Evolutionary conservation across 225 moss, liverwort and hornwort genomes (phyloP).

Genomic region (Polytrichum formosum): DNA sequence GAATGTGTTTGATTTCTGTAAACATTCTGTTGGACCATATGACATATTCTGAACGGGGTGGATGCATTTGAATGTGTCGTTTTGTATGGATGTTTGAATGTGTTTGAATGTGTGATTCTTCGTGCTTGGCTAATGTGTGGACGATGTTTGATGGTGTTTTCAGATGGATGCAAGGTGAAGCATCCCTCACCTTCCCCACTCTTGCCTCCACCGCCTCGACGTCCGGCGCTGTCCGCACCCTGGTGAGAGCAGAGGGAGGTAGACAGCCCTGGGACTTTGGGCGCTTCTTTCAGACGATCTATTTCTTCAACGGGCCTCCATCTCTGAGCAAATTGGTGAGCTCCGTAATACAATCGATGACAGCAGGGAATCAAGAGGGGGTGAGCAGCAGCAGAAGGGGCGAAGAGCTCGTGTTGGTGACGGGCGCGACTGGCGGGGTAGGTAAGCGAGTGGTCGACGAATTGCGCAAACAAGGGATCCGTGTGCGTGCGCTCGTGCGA

Average conservation of each 20-base stretch:
- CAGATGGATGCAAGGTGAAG: too few species aligned
- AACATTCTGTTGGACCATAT: too few species aligned
- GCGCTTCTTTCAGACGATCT: constrained; percentile 67
- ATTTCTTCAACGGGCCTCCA: constrained; percentile 70
- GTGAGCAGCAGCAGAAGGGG: constrained; percentile 2
- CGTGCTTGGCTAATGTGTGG: too few species aligned
- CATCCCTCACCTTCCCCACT: too few species aligned
- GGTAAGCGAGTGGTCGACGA: constrained; percentile 90
- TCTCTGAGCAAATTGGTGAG: constrained; percentile 52
- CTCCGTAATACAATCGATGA: constrained; percentile 34
- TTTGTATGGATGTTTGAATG: too few species aligned
- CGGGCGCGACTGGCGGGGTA: constrained; percentile 92
- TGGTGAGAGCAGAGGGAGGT: constrained; percentile 40
- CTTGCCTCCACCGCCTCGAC: too few species aligned
- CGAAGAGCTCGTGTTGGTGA: constrained; percentile 69
- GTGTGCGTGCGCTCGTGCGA: constrained; percentile 83
- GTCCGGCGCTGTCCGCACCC: too few species aligned
- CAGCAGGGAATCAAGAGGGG: constrained; percentile 10
- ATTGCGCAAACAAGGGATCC: constrained; percentile 59
- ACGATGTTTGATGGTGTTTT: too few species aligned
- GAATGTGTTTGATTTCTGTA: too few species aligned
- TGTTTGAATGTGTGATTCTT: too few species aligned
- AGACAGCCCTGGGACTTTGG: constrained; percentile 77
- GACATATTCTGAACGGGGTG: too few species aligned
- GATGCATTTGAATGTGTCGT: too few species aligned